Percentiles rank a stretch among this genome's conserved stretches.
Evolutionary conservation across 2,329 filamentous ascomycete species (phyloP).

Genomic region (Akanthomyces dipterigenus): DNA sequence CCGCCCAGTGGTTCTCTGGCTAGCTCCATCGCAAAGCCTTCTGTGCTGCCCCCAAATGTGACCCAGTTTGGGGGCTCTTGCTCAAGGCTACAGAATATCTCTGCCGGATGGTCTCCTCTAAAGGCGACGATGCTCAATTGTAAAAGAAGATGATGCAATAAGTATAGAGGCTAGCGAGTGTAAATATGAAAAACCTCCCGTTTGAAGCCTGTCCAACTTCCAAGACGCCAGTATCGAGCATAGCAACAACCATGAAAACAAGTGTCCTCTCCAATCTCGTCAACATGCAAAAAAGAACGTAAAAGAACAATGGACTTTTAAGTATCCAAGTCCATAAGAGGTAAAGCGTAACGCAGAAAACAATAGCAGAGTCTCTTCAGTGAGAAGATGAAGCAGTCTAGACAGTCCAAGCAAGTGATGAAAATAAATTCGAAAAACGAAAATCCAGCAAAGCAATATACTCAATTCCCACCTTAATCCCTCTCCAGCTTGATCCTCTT

Average conservation of each 20-base stretch:
- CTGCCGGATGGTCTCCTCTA: too few species aligned
- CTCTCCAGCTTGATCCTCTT: background rate
- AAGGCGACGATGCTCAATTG: too few species aligned
- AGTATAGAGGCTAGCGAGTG: background rate
- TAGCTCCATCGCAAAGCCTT: background rate
- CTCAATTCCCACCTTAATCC: background rate
- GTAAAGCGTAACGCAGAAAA: conserved; percentile 1
- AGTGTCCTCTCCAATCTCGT: background rate
- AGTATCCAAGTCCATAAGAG: background rate
- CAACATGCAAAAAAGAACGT: background rate
- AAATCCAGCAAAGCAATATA: background rate
- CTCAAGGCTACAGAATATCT: background rate
- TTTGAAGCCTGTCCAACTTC: background rate
- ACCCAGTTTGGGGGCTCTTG: background rate
- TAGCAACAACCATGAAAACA: background rate
- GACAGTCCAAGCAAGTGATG: conserved; percentile 12
- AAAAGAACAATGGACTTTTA: background rate
- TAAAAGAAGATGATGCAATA: background rate
- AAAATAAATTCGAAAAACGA: conserved; percentile 14
- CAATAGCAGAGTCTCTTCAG: conserved; percentile 23
- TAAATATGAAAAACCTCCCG: background rate
- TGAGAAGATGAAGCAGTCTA: conserved; percentile 29
- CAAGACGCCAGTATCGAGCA: background rate
- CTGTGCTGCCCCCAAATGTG: background rate
- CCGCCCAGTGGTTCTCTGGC: background rate